Evolutionary conservation across 2,329 filamentous ascomycete genomes (phyloP).

Genomic region (Rhinocladiella similis): DNA sequence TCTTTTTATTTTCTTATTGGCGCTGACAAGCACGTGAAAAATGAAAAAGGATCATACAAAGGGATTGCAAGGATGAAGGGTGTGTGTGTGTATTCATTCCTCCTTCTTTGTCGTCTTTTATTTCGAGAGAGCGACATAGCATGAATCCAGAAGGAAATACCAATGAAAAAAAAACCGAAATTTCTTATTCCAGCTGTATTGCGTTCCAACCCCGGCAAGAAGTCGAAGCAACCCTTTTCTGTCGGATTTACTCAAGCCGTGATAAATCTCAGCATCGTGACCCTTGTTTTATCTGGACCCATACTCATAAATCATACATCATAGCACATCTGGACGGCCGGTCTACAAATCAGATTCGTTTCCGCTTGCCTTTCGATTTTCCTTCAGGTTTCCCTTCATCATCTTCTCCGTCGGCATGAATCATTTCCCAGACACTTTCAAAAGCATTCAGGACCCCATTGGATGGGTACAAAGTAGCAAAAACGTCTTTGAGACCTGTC

Average conservation of each 20-base stretch:
- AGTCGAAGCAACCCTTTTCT: no score
- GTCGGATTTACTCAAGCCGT: no score
- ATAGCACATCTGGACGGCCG: not conserved
- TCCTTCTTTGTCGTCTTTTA: not conserved
- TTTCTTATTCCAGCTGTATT: constrained; percentile 1
- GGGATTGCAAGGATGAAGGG: not conserved
- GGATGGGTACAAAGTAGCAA: constrained; percentile 15
- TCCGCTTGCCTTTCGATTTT: not conserved
- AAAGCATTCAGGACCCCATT: constrained; percentile 22
- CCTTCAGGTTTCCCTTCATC: not conserved
- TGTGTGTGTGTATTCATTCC: not conserved
- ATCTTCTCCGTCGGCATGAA: constrained; percentile 13
- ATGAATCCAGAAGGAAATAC: constrained; percentile 4
- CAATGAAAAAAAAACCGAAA: constrained; percentile 11
- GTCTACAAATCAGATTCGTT: constrained; percentile 6
- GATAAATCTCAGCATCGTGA: no score
- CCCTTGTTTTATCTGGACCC: not conserved
- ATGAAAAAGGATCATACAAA: not conserved
- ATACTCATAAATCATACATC: not conserved
- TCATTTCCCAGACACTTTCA: constrained; percentile 17
- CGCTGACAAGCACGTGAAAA: not conserved
- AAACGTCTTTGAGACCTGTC: constrained; percentile 18
- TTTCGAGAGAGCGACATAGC: not conserved
- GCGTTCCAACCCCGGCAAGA: no score
- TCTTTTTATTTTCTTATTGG: no score